These are phyloP conservation scores for Acephala macrosclerotiorum DNA, from an alignment of 2,329 filamentous ascomycete species.

Conservation along the genomic window DNA sequence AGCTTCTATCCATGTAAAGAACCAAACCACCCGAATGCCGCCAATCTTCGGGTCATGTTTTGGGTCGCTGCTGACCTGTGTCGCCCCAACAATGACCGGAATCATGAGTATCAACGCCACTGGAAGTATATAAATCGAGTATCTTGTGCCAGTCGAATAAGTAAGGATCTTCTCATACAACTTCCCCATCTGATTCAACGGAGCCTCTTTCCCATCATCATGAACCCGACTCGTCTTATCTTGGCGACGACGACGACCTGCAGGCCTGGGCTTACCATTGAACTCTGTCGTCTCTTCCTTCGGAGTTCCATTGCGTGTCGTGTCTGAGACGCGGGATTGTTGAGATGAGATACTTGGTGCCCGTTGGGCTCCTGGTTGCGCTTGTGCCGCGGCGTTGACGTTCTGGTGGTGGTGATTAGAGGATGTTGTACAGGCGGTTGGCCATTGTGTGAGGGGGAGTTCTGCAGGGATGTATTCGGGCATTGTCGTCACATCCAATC, in stretches of 20 bases:
- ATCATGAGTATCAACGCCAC: constrained; percentile 19
- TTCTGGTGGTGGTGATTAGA: constrained; percentile 11
- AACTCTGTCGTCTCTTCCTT: background rate
- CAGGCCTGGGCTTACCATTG: background rate
- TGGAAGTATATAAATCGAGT: constrained; percentile 24
- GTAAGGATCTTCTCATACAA: constrained; percentile 21
- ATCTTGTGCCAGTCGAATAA: constrained; percentile 14
- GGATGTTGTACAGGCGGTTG: constrained; percentile 11
- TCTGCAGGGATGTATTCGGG: constrained; percentile 10
- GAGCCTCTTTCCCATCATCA: constrained; percentile 4
- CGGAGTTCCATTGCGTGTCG: background rate
- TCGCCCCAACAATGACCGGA: constrained; percentile 23
- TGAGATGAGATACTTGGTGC: constrained; percentile 9
- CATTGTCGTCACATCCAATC: background rate
- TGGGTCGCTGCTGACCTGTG: constrained; percentile 74
- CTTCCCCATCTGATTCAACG: constrained; percentile 18
- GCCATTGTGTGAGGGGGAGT: constrained; percentile 14
- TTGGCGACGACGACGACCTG: constrained; percentile 12
- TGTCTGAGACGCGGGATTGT: background rate
- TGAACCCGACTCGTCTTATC: background rate
- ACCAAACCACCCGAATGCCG: constrained; percentile 61
- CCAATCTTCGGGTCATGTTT: constrained; percentile 61
- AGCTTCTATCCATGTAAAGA: constrained; percentile 73
- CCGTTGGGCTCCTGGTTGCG: background rate
- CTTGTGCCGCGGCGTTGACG: too few relatives aligned